These are phyloP conservation scores for Evansstolkia leycettana DNA, from an alignment of 495 filamentous ascomycete species.

Conservation along the genomic window DNA sequence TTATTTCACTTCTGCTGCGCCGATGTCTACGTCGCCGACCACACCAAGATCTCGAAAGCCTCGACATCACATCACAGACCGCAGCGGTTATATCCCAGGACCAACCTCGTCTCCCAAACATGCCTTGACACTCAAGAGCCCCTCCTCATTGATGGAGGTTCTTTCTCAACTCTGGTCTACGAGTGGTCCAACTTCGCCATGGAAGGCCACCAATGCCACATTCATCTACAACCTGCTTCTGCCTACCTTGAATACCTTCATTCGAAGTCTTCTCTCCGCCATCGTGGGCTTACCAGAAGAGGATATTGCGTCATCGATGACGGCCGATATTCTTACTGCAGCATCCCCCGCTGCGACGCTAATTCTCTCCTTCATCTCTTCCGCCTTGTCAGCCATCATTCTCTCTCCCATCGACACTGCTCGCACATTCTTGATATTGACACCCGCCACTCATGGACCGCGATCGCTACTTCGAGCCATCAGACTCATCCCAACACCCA, in stretches of 20 bases:
- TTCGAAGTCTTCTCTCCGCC: constrained; percentile 69
- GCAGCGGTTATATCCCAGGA: constrained; percentile 36
- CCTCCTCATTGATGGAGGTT: constrained; percentile 65
- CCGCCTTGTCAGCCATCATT: constrained; percentile 64
- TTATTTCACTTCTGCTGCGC: constrained; percentile 71
- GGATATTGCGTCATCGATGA: constrained; percentile 40
- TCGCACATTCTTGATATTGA: constrained; percentile 76
- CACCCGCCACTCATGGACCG: constrained; percentile 57
- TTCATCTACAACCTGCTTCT: constrained; percentile 80
- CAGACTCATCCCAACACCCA: constrained; percentile 54
- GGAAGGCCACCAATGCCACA: constrained; percentile 87
- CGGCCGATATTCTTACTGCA: constrained; percentile 52
- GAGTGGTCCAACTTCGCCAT: constrained; percentile 81
- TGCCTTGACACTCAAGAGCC: constrained; percentile 52
- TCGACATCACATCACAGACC: constrained; percentile 35
- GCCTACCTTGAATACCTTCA: constrained; percentile 77
- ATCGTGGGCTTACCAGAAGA: constrained; percentile 74
- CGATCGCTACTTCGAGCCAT: constrained; percentile 64
- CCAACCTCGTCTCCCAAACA: constrained; percentile 34
- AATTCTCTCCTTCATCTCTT: constrained; percentile 69
- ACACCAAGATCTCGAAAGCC: constrained; percentile 34
- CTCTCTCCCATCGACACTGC: constrained; percentile 82
- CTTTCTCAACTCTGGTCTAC: constrained; percentile 78
- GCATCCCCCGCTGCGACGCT: constrained; percentile 63
- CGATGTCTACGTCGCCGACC: constrained; percentile 42